A percentile compares a stretch with the other conserved stretches of the same genome.
Conservation (phyloP, 2,329 filamentous ascomycete species). For the Penicillium polonicum region DNA sequence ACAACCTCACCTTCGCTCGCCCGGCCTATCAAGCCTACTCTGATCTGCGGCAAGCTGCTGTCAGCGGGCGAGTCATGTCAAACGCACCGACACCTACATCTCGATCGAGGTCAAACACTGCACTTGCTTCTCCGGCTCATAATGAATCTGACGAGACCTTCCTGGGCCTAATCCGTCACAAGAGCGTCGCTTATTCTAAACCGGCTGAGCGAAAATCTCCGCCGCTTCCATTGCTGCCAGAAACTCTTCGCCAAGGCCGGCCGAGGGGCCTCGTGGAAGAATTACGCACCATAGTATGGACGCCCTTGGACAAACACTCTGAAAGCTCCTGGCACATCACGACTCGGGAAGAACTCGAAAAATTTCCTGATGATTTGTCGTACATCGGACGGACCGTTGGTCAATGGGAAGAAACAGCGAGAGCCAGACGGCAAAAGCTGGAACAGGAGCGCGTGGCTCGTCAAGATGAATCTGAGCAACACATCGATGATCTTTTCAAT, state of each 20-base stretch:
- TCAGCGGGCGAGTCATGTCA: slow-evolving; percentile 46
- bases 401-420: slow-evolving; percentile 49
- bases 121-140: slow-evolving; percentile 21
- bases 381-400: slow-evolving; percentile 45
- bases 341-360: slow-evolving; percentile 35
- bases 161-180: slow-evolving; percentile 48
- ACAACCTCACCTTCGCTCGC: slow-evolving; percentile 39
- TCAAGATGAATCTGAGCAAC: slow-evolving; percentile 53
- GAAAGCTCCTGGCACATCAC: slow-evolving; percentile 36
- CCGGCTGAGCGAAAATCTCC: slow-evolving; percentile 28
- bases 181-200: slow-evolving; percentile 43
- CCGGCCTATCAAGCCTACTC: slow-evolving; percentile 51
- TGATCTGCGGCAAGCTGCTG: slow-evolving; percentile 46
- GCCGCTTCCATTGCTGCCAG: slow-evolving; percentile 31
- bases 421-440: slow-evolving; percentile 45
- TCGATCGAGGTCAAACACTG: slow-evolving; percentile 18
- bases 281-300: slow-evolving; percentile 37
- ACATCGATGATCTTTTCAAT: slow-evolving; percentile 56
- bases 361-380: slow-evolving; percentile 43
- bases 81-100: slow-evolving; percentile 28
- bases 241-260: slow-evolving; percentile 33
- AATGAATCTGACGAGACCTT: slow-evolving; percentile 47
- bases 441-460: slow-evolving; percentile 51
- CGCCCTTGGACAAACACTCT: slow-evolving; percentile 34
- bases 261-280: slow-evolving; percentile 31